Evolutionary conservation across 2,329 filamentous ascomycete species (phyloP).

Genomic region (Lachnellula occidentalis): DNA sequence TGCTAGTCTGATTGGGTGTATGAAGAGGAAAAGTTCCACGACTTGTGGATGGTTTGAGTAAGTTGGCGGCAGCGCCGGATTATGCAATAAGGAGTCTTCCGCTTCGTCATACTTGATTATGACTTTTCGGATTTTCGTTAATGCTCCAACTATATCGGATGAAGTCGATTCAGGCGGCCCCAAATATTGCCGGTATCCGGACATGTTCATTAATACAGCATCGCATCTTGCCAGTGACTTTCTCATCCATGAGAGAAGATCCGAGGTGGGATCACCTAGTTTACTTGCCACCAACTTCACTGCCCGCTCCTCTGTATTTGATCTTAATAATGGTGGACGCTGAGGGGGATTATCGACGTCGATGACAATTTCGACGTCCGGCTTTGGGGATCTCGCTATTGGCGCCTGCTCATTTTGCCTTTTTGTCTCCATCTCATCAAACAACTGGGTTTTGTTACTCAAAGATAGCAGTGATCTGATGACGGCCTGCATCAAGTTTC

Average conservation of each 20-base stretch:
- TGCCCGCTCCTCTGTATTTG: constrained; percentile 26
- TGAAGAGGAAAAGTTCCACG: constrained; percentile 49
- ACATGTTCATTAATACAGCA: constrained; percentile 48
- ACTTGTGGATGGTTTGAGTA: constrained; percentile 45
- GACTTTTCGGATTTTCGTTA: constrained; percentile 37
- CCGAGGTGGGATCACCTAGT: constrained; percentile 43
- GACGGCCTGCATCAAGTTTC: constrained; percentile 51
- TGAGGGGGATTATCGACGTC: constrained; percentile 31
- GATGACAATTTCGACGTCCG: constrained; percentile 31
- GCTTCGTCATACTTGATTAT: constrained; percentile 43
- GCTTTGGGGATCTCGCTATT: background rate
- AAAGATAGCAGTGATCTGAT: constrained; percentile 49
- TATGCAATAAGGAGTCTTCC: constrained; percentile 42
- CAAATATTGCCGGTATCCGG: constrained; percentile 43
- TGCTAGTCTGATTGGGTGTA: constrained; percentile 48
- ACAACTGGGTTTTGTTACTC: constrained; percentile 43
- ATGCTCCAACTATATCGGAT: constrained; percentile 36
- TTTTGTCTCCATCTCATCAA: constrained; percentile 31
- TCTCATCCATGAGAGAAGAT: constrained; percentile 43
- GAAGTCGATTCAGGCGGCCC: constrained; percentile 40
- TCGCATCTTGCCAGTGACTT: constrained; percentile 42
- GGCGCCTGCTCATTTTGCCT: background rate
- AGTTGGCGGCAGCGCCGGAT: constrained; percentile 39
- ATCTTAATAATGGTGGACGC: constrained; percentile 21
- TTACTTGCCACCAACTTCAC: constrained; percentile 29